Base-by-base conservation (phyloP, 1,139 yeast genomes). In the Waltiozyma sp. region DNA sequence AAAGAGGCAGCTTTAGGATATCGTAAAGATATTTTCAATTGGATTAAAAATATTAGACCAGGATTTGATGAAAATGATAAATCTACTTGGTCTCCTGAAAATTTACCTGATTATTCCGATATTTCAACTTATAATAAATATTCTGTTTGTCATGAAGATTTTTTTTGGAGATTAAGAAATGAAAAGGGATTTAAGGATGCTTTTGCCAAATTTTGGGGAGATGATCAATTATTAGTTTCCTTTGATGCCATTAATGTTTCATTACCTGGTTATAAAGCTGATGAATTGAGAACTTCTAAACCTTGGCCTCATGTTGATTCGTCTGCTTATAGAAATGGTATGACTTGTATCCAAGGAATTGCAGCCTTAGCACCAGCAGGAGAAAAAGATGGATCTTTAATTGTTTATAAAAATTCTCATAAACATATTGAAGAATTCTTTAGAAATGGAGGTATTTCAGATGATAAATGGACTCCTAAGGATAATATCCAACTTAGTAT, bases 231-330 rank as follows among this genome's bases (percentile, higher is more conserved):
- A 15, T 36, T 56, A 3, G 59, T 49, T 9, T 54, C 57, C 24
- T 57, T 54, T 46, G 60, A 57, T 42, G 57, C 56, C 10, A 40
- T 57, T 18, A 57, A 56, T 41, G 42, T 57, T 11, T 43, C 51
- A 3, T 43, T 57, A 4, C 60, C 60, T 4, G 51, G 51, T 14
- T 40, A 49, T 15, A 41, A 41, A 19, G 4, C n/a, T 9, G 31
- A 28, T 19, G 47, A 44, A 15, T 24, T 19, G 23, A 21, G 26
- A 9, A 3, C 33, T 1, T 16, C 24, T 23, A 44, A 24, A 3
- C 48, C 50, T 18, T 57, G 60, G 61, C 58, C 55, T 10, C 61
- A 57, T 48, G 53, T 57, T 21, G 60, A 56, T 42, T 60, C 55
- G 40, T 58, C 60, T 15, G 52, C 52, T 6, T 49, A 19, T 35